Base-by-base conservation (phyloP, 345 rosid genomes). In the Gossypioides kirkii region DNA sequence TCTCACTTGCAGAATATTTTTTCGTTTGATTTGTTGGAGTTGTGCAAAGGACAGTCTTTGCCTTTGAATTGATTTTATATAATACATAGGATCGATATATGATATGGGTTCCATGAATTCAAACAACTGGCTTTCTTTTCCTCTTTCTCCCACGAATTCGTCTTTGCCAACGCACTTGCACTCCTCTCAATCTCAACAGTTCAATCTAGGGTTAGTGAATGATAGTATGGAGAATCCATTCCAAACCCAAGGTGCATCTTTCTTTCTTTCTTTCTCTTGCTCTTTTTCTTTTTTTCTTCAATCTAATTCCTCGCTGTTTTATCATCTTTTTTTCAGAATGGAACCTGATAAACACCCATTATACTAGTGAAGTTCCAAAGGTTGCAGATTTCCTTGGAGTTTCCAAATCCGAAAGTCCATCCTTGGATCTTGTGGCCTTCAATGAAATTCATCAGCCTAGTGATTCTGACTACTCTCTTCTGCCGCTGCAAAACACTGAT, bases 101-200 rank as follows among this genome's bases (percentile, higher is more conserved):
- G 17, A 1, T 45, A 79, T 59, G 76, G 77, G 85, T 28, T 85
- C 88, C 42, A 91, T 92, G 98, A 95, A 91, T 84, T 83, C 99
- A 69, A 95, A 95, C 88, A 95, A 95, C 87, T 95, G 99, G 99
- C 97, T 95, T 23, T 87, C 97, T 1, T 95, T 95, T 77, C 98
- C 99, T 20, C 91, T 91, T 70, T 92, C 98, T 78, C 98, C 97
- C 12, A 82, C 86, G 46, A 86, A 88, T 76, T 71, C 97, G 64
- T 83, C 97, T 36, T 71, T 90, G 79, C 96, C 87, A 38, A 71
- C 89, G 59, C 93, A 90, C 73, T 81, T 90, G 9, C 93, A 92
- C 61, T 25, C 96, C 25, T 77, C 93, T 74, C 93, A 91, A 52
- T 61, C 90, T 68, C 87, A 89, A 70, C 94, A 92, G 26, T 95